These are phyloP conservation scores for Linderniella brevidens DNA, from an alignment of 257 asterid genomes.

Conservation along the genomic window DNA sequence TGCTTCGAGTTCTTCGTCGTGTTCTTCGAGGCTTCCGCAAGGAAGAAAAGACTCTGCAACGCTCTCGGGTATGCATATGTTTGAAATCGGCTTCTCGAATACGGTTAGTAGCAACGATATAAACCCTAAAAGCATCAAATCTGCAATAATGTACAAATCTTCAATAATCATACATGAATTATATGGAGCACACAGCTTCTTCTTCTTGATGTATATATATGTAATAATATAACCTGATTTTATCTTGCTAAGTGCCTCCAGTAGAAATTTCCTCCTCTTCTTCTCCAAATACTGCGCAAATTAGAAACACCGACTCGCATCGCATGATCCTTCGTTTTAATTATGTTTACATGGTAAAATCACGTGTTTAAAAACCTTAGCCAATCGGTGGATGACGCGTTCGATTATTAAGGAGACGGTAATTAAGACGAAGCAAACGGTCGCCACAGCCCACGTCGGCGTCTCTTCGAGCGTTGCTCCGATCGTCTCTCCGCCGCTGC, in stretches of 20 bases:
- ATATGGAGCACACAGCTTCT: neutral
- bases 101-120: slow-evolving; percentile 50
- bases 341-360: no score
- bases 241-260: slow-evolving; percentile 40
- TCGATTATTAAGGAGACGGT: slow-evolving; percentile 42
- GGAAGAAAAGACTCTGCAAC: slow-evolving; percentile 45
- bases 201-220: neutral
- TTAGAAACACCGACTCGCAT: slow-evolving; percentile 5
- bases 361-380: no score
- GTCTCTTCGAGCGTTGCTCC: slow-evolving; percentile 23
- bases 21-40: slow-evolving; percentile 18
- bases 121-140: slow-evolving; percentile 66
- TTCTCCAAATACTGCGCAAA: slow-evolving; percentile 32
- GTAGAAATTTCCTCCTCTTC: slow-evolving; percentile 34
- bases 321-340: neutral
- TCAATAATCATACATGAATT: neutral
- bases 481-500: slow-evolving; percentile 9
- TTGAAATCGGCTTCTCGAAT: slow-evolving; percentile 32
- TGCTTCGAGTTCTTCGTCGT: slow-evolving; percentile 12
- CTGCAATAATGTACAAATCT: slow-evolving; percentile 18
- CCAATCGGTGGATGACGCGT: slow-evolving; percentile 44
- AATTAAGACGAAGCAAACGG: slow-evolving; percentile 37
- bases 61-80: slow-evolving; percentile 30
- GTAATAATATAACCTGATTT: slow-evolving; percentile 29
- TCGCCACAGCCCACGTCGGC: slow-evolving; percentile 70